A percentile compares a stretch with the other conserved stretches of the same genome.
Evolutionary conservation across 2,329 filamentous ascomycete species (phyloP).

Genomic region (Sporothrix variecibatus): DNA sequence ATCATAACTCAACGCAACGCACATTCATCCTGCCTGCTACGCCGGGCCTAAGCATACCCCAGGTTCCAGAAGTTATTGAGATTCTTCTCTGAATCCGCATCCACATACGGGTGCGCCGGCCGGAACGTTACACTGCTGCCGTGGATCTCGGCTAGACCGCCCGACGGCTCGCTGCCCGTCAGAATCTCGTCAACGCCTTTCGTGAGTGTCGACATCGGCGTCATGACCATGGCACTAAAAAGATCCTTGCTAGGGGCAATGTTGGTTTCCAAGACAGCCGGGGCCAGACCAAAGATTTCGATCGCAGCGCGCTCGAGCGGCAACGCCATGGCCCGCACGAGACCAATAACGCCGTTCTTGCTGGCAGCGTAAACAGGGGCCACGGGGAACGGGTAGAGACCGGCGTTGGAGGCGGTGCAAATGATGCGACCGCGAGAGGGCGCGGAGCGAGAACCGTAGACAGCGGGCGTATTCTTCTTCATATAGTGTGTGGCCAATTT

Average conservation of each 20-base stretch:
- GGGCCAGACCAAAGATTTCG: constrained; percentile 54
- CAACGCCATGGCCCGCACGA: constrained; percentile 51
- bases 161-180: constrained; percentile 42
- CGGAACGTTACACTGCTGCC: constrained; percentile 51
- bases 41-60: constrained; percentile 45
- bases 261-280: constrained; percentile 52
- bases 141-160: constrained; percentile 54
- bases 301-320: constrained; percentile 45
- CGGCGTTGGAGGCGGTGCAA: constrained; percentile 56
- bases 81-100: constrained; percentile 51
- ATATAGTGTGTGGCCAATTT: constrained; percentile 55
- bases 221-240: constrained; percentile 52
- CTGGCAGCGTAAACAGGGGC: constrained; percentile 53
- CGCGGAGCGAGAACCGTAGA: neutral
- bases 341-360: constrained; percentile 51
- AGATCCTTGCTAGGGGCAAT: constrained; percentile 47
- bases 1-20: too few species aligned
- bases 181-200: constrained; percentile 48
- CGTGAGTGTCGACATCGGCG: constrained; percentile 52
- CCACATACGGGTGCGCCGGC: constrained; percentile 48
- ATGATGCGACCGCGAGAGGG: constrained; percentile 47
- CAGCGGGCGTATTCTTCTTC: constrained; percentile 42
- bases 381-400: constrained; percentile 53
- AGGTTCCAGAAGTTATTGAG: constrained; percentile 50
- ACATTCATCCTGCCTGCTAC: neutral